A percentile compares a stretch with the other conserved stretches of the same genome.
Conservation (phyloP, 176 grass and related monocot species). For the Oryza punctata region DNA sequence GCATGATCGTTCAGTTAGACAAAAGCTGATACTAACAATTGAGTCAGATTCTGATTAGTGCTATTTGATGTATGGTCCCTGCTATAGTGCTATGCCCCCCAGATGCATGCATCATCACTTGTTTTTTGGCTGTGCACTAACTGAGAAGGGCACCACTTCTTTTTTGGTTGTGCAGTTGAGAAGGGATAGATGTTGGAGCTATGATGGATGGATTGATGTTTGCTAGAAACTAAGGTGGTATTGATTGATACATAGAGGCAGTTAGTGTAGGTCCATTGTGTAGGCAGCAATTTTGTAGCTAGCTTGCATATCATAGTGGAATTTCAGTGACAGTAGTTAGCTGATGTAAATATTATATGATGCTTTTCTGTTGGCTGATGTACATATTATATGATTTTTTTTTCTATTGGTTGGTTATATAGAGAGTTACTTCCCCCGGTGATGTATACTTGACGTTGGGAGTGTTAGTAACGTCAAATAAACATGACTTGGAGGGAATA, state of each 20-base stretch:
- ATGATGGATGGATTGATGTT: background rate
- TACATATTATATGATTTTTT: background rate
- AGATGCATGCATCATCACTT: background rate
- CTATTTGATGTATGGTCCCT: background rate
- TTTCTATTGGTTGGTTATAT: background rate
- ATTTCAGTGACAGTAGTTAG: background rate
- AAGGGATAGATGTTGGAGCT: background rate
- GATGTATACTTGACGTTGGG: too few species aligned
- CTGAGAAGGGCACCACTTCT: background rate
- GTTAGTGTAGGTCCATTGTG: background rate
- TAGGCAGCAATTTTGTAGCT: background rate
- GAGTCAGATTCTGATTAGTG: constrained; percentile 69
- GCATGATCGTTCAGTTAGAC: constrained; percentile 49
- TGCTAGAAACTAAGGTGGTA: background rate
- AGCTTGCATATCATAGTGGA: background rate
- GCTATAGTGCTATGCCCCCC: background rate
- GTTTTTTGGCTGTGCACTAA: background rate
- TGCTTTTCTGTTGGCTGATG: background rate
- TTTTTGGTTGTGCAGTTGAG: background rate
- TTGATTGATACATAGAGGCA: background rate
- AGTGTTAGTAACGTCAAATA: too few species aligned
- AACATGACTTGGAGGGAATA: too few species aligned
- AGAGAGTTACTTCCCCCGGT: background rate
- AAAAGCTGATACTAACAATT: constrained; percentile 48
- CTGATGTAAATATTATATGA: background rate